Base-by-base conservation (phyloP, 2,329 filamentous ascomycete species). In the Aspergillus terreus region DNA sequence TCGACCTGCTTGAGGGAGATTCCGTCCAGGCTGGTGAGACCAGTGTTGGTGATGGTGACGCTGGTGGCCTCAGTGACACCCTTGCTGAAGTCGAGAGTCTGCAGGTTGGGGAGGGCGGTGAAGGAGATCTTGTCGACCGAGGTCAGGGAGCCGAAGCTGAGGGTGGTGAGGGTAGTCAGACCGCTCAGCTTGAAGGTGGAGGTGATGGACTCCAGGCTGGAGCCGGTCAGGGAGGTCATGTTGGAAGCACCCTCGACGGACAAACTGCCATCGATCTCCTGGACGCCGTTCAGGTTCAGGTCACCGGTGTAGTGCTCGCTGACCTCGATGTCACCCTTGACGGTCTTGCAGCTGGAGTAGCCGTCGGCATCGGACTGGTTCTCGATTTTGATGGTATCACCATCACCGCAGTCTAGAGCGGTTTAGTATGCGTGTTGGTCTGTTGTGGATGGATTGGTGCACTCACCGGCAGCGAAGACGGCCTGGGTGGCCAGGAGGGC, bases 31-130 rank as follows among this genome's bases (percentile, higher is more conserved):
- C 81, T 84, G 70, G 78, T 81, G 62, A 99, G 82, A 73, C 86
- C 84, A 46, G 94, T 99, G 78, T 99, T 94, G 74, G 84, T 82
- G 70, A 99, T 92, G 61, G 77, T 74, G 62, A 99, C 82, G 57
- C 76, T 81, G 58, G 75, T 76, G 54, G 88, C 88, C 70, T 83
- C 77, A 63, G 80, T 83, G 64, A 97, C 78, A 74, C 81, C 69
- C 77, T 80, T 67, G 72, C 77, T 74, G 75, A 89, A 87, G 51
- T 73, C 75, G 42, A 89, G 74, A 32, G 67, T 63, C 64, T 82
- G 78, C 36, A 89, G 77, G 58, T 77, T 76, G 56, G 85, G 85
- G 40, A 96, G 82, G 60, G 87, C 87, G 53, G 81, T 76, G 81
- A 88, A 92, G 60, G 80, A 73, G 70, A 97, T 86, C 52, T 75